Evolutionary conservation across 805 yeast species (phyloP).

Genomic region (Zygosaccharomyces lentus): DNA sequence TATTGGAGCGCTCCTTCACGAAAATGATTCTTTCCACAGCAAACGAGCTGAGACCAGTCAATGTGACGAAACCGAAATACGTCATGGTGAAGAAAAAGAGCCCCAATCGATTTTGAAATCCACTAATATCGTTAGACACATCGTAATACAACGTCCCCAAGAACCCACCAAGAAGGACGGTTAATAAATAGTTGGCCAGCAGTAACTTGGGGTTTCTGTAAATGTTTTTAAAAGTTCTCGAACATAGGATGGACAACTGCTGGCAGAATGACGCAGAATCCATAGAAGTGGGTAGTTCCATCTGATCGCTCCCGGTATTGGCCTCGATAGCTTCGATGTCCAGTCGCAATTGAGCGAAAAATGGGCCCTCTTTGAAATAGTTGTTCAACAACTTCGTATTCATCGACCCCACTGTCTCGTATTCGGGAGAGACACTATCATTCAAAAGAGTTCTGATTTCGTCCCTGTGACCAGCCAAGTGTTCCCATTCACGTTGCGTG

Average conservation of each 20-base stretch:
- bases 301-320: conserved; percentile 15
- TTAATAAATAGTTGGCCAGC: conserved; percentile 74
- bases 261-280: conserved; percentile 50
- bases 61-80: conserved; percentile 87
- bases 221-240: conserved; percentile 85
- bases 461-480: conserved; percentile 75
- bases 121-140: conserved; percentile 83
- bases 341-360: conserved; percentile 29
- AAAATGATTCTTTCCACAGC: conserved; percentile 85
- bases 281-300: conserved; percentile 15
- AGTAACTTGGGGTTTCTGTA: conserved; percentile 91
- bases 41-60: conserved; percentile 88
- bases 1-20: conserved; percentile 89
- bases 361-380: conserved; percentile 34
- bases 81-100: conserved; percentile 87
- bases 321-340: conserved; percentile 31
- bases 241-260: conserved; percentile 71
- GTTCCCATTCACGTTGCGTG: conserved; percentile 80
- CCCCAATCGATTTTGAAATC: conserved; percentile 94
- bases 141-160: conserved; percentile 84
- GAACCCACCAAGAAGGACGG: conserved; percentile 72
- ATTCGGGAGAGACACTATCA: conserved; percentile 18
- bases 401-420: conserved; percentile 21
- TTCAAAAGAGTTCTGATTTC: conserved; percentile 43
- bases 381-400: conserved; percentile 26